Conservation (phyloP, 2,329 filamentous ascomycete species). For the Nemania bipapillata region DNA sequence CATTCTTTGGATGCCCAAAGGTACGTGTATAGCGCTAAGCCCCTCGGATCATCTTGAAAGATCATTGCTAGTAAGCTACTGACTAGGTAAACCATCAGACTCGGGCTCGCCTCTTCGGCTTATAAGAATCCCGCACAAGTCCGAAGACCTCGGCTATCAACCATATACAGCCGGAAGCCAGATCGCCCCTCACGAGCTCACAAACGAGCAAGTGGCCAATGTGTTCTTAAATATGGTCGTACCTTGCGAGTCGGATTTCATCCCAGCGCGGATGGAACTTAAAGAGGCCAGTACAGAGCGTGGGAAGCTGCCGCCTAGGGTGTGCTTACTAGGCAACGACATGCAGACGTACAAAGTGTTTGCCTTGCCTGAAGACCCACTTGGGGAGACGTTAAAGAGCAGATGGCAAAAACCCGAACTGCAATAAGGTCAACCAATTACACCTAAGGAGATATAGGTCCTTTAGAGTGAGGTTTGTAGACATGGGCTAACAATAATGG, state of each 20-base stretch:
- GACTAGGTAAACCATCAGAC: conserved; percentile 2
- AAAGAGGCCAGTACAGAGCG: conserved; percentile 57
- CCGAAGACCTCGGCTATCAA: conserved; percentile 53
- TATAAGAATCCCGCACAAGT: conserved; percentile 54
- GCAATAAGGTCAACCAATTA: background rate
- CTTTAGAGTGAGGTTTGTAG: background rate
- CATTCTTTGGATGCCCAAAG: conserved; percentile 62
- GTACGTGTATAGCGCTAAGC: conserved; percentile 44
- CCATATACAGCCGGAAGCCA: conserved; percentile 47
- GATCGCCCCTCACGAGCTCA: conserved; percentile 45
- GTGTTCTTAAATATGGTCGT: conserved; percentile 47
- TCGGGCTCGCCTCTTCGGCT: conserved; percentile 45
- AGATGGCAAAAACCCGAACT: background rate
- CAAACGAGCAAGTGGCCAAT: conserved; percentile 48
- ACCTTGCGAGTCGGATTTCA: conserved; percentile 50
- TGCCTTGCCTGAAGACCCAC: conserved; percentile 53
- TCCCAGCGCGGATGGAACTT: conserved; percentile 64
- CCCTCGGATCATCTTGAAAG: background rate
- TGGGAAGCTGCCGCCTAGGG: conserved; percentile 61
- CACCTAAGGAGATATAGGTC: background rate
- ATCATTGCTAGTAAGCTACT: no score
- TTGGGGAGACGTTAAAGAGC: conserved; percentile 27
- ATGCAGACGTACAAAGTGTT: conserved; percentile 62
- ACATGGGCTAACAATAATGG: background rate
- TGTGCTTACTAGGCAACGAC: conserved; percentile 64